phyloP scores from a whole-genome alignment of 306 rosid genomes.

The Sechiopsis laciniata region DNA sequence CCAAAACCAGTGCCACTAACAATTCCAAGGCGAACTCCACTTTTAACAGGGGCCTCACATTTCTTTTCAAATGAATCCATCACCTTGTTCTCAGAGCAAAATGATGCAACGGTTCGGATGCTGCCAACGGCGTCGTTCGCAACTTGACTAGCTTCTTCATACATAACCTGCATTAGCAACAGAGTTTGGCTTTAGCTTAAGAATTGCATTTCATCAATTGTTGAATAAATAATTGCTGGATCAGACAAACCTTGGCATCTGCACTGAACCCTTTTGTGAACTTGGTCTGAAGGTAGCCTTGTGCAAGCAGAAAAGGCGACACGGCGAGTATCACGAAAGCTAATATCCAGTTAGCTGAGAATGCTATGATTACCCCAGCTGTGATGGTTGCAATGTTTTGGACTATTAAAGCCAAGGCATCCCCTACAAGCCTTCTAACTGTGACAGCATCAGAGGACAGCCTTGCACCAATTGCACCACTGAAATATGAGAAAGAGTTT shows the following conservation, averaged over 20 bases:
- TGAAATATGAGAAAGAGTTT: constrained; percentile 5
- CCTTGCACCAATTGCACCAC: constrained; percentile 81
- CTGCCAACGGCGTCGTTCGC: constrained; percentile 89
- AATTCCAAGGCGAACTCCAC: constrained; percentile 62
- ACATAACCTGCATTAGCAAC: constrained; percentile 42
- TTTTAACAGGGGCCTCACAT: constrained; percentile 50
- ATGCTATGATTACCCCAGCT: constrained; percentile 58
- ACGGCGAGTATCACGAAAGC: constrained; percentile 46
- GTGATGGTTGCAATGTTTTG: constrained; percentile 56
- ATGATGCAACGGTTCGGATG: constrained; percentile 87
- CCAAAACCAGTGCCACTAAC: constrained; percentile 72
- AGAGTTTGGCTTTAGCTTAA: background rate
- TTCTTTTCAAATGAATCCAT: constrained; percentile 59
- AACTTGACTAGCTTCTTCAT: constrained; percentile 93
- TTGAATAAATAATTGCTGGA: background rate
- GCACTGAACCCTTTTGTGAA: constrained; percentile 66
- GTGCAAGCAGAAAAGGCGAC: constrained; percentile 53
- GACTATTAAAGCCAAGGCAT: constrained; percentile 55
- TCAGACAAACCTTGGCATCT: constrained; percentile 65
- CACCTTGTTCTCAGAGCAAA: constrained; percentile 80
- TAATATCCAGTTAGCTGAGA: constrained; percentile 78
- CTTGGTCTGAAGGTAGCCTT: constrained; percentile 49
- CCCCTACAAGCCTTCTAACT: constrained; percentile 71
- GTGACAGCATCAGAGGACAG: constrained; percentile 76
- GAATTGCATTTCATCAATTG: background rate